These are phyloP conservation scores for Circinella umbellata DNA, from an alignment of 371 early-diverging fungal species.

Conservation along the genomic window DNA sequence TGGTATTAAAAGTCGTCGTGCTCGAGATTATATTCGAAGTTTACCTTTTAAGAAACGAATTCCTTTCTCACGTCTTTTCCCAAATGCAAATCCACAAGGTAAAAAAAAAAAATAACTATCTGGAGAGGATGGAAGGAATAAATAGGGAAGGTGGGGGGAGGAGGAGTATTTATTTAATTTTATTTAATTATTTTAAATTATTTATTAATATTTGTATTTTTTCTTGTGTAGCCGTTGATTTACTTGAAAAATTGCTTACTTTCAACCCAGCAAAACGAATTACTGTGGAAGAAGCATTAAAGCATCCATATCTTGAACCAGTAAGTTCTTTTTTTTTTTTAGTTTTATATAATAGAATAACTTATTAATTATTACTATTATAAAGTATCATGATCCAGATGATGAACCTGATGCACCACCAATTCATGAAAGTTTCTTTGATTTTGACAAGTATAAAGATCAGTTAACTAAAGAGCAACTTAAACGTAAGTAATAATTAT, in stretches of 20 bases:
- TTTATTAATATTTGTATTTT: neutral
- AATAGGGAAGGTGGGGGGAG: neutral
- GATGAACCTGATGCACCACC: constrained; percentile 84
- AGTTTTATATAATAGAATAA: neutral
- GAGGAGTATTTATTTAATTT: neutral
- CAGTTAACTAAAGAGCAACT: constrained; percentile 83
- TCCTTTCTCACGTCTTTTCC: constrained; percentile 81
- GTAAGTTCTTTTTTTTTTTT: constrained; percentile 24
- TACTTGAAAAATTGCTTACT: constrained; percentile 91
- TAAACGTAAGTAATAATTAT: constrained; percentile 58
- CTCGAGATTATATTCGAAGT: constrained; percentile 91
- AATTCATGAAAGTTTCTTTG: constrained; percentile 83
- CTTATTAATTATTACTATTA: neutral
- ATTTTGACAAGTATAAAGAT: constrained; percentile 89
- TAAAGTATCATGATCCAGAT: constrained; percentile 80
- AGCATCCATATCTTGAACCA: constrained; percentile 88
- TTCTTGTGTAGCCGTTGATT: constrained; percentile 70
- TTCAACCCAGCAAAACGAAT: constrained; percentile 95
- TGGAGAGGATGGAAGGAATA: neutral
- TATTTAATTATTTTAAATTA: no score
- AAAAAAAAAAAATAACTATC: constrained; percentile 12
- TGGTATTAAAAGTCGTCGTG: constrained; percentile 81
- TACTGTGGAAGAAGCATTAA: constrained; percentile 92
- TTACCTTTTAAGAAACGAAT: constrained; percentile 90
- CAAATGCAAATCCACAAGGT: constrained; percentile 78